Percentiles rank a stretch among this genome's conserved stretches.
phyloP scores from a whole-genome alignment of 805 yeast genomes.

The Teunomyces gatunensis region DNA sequence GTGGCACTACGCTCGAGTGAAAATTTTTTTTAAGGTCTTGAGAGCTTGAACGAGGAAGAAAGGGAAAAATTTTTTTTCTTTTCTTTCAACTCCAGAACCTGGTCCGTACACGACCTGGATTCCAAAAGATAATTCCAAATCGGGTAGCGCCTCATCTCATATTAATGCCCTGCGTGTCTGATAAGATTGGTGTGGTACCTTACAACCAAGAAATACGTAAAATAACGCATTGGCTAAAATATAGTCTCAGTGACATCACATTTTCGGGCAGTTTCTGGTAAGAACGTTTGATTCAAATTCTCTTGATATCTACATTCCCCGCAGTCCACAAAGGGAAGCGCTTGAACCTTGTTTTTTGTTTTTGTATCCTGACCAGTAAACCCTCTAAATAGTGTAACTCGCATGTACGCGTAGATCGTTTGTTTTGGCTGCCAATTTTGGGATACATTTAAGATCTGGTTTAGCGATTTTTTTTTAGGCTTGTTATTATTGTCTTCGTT shows the following conservation, averaged over 20 bases:
- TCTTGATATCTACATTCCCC: not conserved
- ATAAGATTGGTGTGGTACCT: not conserved
- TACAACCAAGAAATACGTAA: not conserved
- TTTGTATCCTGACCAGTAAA: not conserved
- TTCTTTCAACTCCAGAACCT: not conserved
- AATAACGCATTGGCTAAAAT: too few relatives aligned
- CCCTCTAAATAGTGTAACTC: not conserved
- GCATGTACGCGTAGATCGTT: not conserved
- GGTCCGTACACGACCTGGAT: not conserved
- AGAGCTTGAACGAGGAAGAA: not conserved
- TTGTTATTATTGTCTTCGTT: slow-evolving; percentile 1
- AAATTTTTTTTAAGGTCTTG: slow-evolving; percentile 5
- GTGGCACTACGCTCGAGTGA: not conserved
- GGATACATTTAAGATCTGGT: not conserved
- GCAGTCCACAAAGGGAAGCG: not conserved
- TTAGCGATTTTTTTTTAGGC: not conserved
- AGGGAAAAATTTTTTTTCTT: slow-evolving; percentile 3
- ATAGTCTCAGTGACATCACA: too few relatives aligned
- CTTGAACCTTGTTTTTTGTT: not conserved
- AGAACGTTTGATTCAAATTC: not conserved
- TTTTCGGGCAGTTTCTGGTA: too few relatives aligned
- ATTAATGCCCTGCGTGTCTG: not conserved
- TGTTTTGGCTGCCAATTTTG: slow-evolving; percentile 3
- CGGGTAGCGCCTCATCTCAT: not conserved
- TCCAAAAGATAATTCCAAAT: not conserved